Evolutionary conservation across 148 eudicot species (phyloP).

Genomic region (Pharnaceum exiguum): DNA sequence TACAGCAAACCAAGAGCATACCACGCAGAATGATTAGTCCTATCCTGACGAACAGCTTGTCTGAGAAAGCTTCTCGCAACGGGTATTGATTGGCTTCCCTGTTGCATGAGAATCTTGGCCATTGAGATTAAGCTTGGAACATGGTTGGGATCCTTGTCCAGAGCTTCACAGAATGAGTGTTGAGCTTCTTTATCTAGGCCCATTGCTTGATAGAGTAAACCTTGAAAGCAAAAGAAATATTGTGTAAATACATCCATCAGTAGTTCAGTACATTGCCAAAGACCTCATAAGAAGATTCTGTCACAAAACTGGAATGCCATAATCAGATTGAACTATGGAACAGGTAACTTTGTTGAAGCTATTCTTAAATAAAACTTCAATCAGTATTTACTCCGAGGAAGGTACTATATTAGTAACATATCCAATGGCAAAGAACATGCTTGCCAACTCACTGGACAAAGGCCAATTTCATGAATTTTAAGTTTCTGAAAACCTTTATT

Average conservation of each 20-base stretch:
- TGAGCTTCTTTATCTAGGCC: constrained; percentile 64
- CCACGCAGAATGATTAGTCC: constrained; percentile 78
- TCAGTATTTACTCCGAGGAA: too few relatives aligned
- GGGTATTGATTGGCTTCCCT: constrained; percentile 40
- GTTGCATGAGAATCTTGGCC: constrained; percentile 44
- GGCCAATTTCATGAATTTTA: too few relatives aligned
- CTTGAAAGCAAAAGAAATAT: constrained; percentile 21
- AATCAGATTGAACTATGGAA: too few relatives aligned
- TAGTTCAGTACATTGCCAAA: too few relatives aligned
- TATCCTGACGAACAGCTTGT: constrained; percentile 64
- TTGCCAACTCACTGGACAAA: too few relatives aligned
- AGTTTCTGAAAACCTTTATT: too few relatives aligned
- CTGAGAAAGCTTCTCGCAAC: constrained; percentile 63
- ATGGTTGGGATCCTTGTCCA: constrained; percentile 71
- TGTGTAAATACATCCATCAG: neutral
- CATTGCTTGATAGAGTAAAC: constrained; percentile 57
- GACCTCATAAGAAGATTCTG: too few relatives aligned
- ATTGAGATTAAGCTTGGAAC: constrained; percentile 81
- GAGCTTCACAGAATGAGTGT: constrained; percentile 54
- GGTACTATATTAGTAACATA: too few relatives aligned
- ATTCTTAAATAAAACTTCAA: too few relatives aligned
- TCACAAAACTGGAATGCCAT: too few relatives aligned
- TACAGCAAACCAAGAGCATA: constrained; percentile 62
- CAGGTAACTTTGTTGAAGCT: too few relatives aligned
- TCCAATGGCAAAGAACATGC: too few relatives aligned